Evolutionary conservation across 2,329 filamentous ascomycete genomes (phyloP).

Genomic region (Polychaeton citri): DNA sequence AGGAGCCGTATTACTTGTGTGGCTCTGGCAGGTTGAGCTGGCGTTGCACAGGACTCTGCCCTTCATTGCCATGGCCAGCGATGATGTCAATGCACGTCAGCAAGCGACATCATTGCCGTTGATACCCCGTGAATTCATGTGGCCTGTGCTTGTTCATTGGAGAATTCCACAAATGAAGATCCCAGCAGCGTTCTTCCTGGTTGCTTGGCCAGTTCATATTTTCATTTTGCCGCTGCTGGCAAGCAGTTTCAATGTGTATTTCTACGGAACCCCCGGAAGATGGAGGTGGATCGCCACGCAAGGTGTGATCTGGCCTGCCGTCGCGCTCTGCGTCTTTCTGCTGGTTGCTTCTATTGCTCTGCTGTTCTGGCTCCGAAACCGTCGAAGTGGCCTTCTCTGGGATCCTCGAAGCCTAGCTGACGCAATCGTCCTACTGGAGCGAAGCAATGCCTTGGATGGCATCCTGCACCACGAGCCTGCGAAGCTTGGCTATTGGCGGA

Average conservation of each 20-base stretch:
- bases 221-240: conserved; percentile 74
- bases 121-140: conserved; percentile 49
- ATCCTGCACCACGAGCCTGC: conserved; percentile 41
- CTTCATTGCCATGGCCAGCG: conserved; percentile 62
- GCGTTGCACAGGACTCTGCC: conserved; percentile 66
- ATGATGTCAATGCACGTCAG: conserved; percentile 50
- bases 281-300: conserved; percentile 77
- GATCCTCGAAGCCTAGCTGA: conserved; percentile 73
- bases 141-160: conserved; percentile 57
- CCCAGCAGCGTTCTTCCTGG: conserved; percentile 41
- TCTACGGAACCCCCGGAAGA: conserved; percentile 43
- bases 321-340: conserved; percentile 59
- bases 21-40: conserved; percentile 59
- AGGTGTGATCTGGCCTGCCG: conserved; percentile 63
- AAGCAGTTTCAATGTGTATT: conserved; percentile 56
- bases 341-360: conserved; percentile 45
- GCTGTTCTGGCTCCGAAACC: conserved; percentile 36
- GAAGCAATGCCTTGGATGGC: conserved; percentile 59
- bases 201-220: conserved; percentile 59
- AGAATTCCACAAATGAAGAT: conserved; percentile 51
- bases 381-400: conserved; percentile 69
- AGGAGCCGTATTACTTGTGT: conserved; percentile 58
- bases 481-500: conserved; percentile 74
- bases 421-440: conserved; percentile 61
- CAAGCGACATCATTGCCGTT: conserved; percentile 29